Evolutionary conservation across 176 grass and related monocot genomes (phyloP), one percentile per base, ranked within the genome.

Genomic region (Sorghum bicolor): DNA sequence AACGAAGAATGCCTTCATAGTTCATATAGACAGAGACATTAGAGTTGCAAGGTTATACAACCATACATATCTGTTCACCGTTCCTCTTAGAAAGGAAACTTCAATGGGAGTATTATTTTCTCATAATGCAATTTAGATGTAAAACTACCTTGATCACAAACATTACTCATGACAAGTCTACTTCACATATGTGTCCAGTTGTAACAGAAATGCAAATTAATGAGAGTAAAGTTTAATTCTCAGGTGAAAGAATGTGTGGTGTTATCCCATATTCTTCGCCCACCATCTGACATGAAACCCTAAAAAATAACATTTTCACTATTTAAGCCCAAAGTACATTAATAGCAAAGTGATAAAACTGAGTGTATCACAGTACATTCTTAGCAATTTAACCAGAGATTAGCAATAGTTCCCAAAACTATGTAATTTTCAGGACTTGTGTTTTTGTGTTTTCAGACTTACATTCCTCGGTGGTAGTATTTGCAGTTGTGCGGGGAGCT

Each of bases 391-490:
- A 50, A 22, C 9, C 53, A 77, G 34, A 86, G 9, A 77, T 45
- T 12, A 43, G 78, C 8, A 9, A 33, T 50, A 55, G 15, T 57
- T 74, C 0, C 6, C 62, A 66, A 64, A 82, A 67, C 10, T 5
- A 66, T 75, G 22, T 68, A 85, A n/a, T n/a, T 52, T 52, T 76
- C 55, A 52, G 8, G 75, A 78, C 32, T 30, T 78, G 24, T 80
- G 53, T 70, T 63, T 53, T 24, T n/a, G 11, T 74, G 0, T 52
- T 52, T 58, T 58, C 22, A 0, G 24, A 89, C 96, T 98, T 92
- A 98, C 96, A 78, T 77, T 95, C 91, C 57, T 94, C 93, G 13
- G 80, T 71, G 26, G 84, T 79, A 88, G 91, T 72, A 78, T 69
- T 92, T 83, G 82, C 60, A 78, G 36, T 83, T 76, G 84, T 34